Evolutionary conservation across 352 stramenopile genomes (phyloP), one percentile per base, ranked within the genome.

Genomic region (Phytopythium montanum): DNA sequence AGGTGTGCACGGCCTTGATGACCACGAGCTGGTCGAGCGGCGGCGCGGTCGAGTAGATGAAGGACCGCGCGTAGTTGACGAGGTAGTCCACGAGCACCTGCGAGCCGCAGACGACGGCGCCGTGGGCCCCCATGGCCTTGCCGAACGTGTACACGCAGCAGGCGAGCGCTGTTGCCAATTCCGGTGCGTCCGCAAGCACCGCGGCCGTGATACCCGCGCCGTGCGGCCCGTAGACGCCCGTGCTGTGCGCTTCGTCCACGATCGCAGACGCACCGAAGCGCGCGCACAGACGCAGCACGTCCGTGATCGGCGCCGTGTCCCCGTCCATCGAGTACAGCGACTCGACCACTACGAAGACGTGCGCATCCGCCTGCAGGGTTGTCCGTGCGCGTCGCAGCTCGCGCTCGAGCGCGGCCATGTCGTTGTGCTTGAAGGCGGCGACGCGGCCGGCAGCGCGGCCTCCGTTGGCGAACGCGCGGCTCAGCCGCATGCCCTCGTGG

Each of bases 291-390:
- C 82, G 70, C 1, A 78, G 70, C 61, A 99, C 90, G 9, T 90
- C 76, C 21, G 68, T 49, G 29, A 99, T 75, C 16, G 95, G 94
- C 48, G 94, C 95, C 25, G 97, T 72, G 70, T 99, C 96, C 16
- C 97, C 97, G 79, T 99, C 97, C 97, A 99, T 99, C 33, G 91
- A 98, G 68, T 99, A 99, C 2, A 99, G 80, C 57, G 91, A 98
- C 77, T 99, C 97, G 23, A 99, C 92, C n/a, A 98, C 89, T 28
- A 99, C 87, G 50, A 99, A 88, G 38, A 98, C n/a, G 23, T 50
- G 44, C 44, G 44, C 44, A 33, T 62, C 39, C 45, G 23, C 8
- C 3, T 34, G 29, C 4, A 53, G 5, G 14, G 19, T 14, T 25
- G 14, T 13, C 2, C 28, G 23, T 4, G 38, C 44, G 21, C 28